Evolutionary conservation across 768 basidiomycete species (phyloP), one percentile per base, ranked within the genome.

Genomic region (Suillus luteus): DNA sequence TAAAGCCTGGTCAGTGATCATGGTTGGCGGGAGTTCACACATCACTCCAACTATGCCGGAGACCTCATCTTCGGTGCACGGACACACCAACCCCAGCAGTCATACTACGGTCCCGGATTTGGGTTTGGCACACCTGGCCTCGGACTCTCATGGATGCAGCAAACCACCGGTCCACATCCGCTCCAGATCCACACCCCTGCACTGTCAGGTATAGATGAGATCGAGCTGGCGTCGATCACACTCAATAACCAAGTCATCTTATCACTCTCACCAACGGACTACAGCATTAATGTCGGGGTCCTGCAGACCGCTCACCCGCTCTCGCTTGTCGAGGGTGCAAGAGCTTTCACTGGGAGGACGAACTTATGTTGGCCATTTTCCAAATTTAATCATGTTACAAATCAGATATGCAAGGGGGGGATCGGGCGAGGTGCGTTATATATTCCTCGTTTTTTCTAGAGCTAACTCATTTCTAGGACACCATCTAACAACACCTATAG

Each of bases 271-370:
- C 78, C 81, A 5, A 85, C 89, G 3, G 88, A 96, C 69, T 96
- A 93, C 72, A 87, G 88, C 64, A 75, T 92, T 66, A 99, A 97
- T 75, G 81, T 96, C 27, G 93, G 92, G 55, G 92, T 99, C 10
- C 83, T 99, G 51, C 87, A 97, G 72, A 95, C 95, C 0, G 95
- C 95, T 0, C 97, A 98, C 74, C 95, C 94, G 44, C 98, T 99
- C 70, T 99, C n/a, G n/a, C n/a, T n/a, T n/a, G n/a, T n/a, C n/a
- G n/a, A n/a, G n/a, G n/a, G n/a, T n/a, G n/a, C n/a, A n/a, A n/a
- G n/a, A n/a, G n/a, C n/a, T n/a, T n/a, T n/a, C n/a, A n/a, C n/a
- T n/a, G n/a, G n/a, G n/a, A n/a, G n/a, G n/a, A n/a, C n/a, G n/a
- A n/a, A n/a, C n/a, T n/a, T n/a, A n/a, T n/a, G n/a, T n/a, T n/a